Conservation (phyloP, 306 rosid genomes). For the Corylus heterophylla region DNA sequence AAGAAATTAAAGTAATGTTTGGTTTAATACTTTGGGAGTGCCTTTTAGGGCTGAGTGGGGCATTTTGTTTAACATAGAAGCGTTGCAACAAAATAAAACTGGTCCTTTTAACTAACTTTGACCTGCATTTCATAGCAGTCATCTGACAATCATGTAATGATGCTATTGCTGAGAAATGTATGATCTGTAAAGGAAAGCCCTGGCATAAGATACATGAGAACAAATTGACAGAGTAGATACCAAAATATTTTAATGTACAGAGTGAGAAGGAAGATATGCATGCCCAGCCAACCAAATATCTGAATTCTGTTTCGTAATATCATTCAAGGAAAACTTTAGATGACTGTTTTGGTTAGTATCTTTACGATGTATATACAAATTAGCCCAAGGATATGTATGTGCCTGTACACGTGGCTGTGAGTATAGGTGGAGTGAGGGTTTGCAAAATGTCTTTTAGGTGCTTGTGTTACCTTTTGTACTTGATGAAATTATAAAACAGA, state of each 20-base stretch:
- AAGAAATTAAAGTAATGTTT: too few species aligned
- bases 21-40: too few species aligned
- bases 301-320: neutral
- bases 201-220: neutral
- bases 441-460: neutral
- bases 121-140: neutral
- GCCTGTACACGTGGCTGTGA: neutral
- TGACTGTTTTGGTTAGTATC: neutral
- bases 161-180: neutral
- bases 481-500: neutral
- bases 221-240: neutral
- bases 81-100: neutral
- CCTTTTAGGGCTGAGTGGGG: too few species aligned
- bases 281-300: neutral
- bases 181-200: neutral
- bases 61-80: neutral
- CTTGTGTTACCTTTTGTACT: neutral
- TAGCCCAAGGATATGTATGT: neutral
- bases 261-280: neutral
- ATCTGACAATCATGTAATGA: neutral
- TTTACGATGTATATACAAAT: neutral
- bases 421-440: neutral
- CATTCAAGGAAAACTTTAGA: neutral
- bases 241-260: neutral
- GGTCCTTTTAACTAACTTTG: neutral